A percentile compares a stretch with the other conserved stretches of the same genome.
Evolutionary conservation across 176 grass and related monocot genomes (phyloP).

Genomic region (Cenchrus americanus): DNA sequence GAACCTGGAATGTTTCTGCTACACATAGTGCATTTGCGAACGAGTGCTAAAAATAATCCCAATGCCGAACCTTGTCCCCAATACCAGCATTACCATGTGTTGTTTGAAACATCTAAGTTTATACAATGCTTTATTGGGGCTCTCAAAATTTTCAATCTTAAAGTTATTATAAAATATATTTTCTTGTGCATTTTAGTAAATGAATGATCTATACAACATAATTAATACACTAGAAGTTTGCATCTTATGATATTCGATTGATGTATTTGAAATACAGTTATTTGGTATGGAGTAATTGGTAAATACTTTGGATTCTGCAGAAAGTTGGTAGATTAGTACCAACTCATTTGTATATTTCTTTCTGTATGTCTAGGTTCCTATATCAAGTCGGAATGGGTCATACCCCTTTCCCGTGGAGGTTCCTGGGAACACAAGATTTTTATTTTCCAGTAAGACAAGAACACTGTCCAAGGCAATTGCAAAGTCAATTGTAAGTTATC

Average conservation of each 20-base stretch:
- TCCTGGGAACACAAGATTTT: constrained; percentile 77
- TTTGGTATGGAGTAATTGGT: neutral
- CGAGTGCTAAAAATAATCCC: neutral
- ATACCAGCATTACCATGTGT: neutral
- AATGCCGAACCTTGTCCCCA: neutral
- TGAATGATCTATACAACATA: neutral
- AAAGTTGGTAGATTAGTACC: neutral
- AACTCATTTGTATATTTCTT: constrained; percentile 34
- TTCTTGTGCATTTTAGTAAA: neutral
- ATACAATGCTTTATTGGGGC: neutral
- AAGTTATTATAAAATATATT: neutral
- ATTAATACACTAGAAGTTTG: neutral
- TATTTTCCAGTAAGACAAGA: constrained; percentile 83
- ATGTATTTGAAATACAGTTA: constrained; percentile 11
- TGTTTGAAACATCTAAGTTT: constrained; percentile 1
- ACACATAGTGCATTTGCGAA: neutral
- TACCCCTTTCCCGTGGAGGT: constrained; percentile 87
- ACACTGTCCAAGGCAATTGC: constrained; percentile 86
- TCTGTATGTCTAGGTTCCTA: constrained; percentile 70
- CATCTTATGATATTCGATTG: constrained; percentile 15
- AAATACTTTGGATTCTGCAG: constrained; percentile 14
- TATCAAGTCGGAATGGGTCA: constrained; percentile 74
- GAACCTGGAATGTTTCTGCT: neutral
- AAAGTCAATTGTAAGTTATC: constrained; percentile 85
- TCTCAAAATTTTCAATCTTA: neutral